Percentiles rank a stretch among this genome's conserved stretches.
These are phyloP conservation scores for Pinus albicaulis DNA, from an alignment of 75 land plant genomes.

Conservation along the genomic window DNA sequence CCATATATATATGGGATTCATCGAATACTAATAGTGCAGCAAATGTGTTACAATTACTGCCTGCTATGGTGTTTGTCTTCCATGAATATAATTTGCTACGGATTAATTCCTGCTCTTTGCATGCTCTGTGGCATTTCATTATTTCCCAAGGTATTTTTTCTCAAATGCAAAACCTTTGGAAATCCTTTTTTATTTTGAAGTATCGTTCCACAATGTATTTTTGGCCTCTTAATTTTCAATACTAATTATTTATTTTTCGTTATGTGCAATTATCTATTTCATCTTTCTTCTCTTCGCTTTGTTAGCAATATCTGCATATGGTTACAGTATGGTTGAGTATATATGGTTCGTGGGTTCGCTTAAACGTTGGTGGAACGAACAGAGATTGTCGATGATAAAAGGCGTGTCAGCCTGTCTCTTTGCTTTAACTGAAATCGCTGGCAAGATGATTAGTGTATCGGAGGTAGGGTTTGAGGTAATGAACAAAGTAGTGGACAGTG, in stretches of 20 bases:
- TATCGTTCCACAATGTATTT: too few species aligned
- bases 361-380: slow-evolving; percentile 5
- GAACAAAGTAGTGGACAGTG: slow-evolving; percentile 29
- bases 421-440: too few species aligned
- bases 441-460: too few species aligned
- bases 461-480: slow-evolving; percentile 21
- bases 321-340: too few species aligned
- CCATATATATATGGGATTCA: slow-evolving; percentile 18
- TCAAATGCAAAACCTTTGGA: too few species aligned
- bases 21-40: neutral
- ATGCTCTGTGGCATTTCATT: slow-evolving; percentile 21
- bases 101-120: slow-evolving; percentile 28
- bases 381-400: neutral
- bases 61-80: neutral
- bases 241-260: neutral
- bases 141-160: slow-evolving; percentile 39
- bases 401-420: too few species aligned
- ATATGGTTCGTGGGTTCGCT: neutral
- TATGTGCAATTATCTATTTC: slow-evolving; percentile 22
- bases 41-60: slow-evolving; percentile 8
- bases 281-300: slow-evolving; percentile 10
- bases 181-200: neutral
- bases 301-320: too few species aligned
- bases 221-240: too few species aligned
- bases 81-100: slow-evolving; percentile 21